Conservation (phyloP, 2,329 filamentous ascomycete species). For the Sodiomyces alkalinus region DNA sequence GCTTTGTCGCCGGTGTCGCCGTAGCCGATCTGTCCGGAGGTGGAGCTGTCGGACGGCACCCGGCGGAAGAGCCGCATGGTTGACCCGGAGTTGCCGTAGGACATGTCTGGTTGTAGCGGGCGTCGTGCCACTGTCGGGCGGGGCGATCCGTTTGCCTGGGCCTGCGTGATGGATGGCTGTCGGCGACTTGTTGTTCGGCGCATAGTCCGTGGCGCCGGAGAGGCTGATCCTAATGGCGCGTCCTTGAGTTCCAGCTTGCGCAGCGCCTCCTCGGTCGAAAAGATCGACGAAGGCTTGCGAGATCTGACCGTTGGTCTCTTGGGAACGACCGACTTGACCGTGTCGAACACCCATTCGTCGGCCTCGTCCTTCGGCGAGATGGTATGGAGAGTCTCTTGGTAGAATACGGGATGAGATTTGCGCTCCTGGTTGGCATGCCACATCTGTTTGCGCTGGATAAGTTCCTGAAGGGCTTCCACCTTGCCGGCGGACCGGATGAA, state of each 20-base stretch:
- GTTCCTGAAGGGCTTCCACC: conserved; percentile 72
- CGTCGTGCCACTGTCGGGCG: conserved; percentile 41
- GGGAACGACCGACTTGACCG: conserved; percentile 58
- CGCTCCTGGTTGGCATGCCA: conserved; percentile 62
- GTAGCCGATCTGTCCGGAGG: conserved; percentile 21
- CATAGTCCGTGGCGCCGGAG: conserved; percentile 38
- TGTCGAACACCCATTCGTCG: conserved; percentile 94
- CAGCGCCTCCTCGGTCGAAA: conserved; percentile 44
- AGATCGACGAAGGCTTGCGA: conserved; percentile 41
- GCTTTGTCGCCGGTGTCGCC: conserved; percentile 23
- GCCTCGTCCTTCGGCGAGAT: conserved; percentile 52
- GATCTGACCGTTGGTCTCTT: conserved; percentile 37
- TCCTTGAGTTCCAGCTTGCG: conserved; percentile 47
- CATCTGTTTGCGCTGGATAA: conserved; percentile 69
- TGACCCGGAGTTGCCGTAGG: conserved; percentile 84
- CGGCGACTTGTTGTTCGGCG: conserved; percentile 42
- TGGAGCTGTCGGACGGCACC: conserved; percentile 56
- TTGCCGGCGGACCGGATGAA: conserved; percentile 83
- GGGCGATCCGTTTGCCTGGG: conserved; percentile 24
- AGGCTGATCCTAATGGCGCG: conserved; percentile 39
- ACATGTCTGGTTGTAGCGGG: conserved; percentile 77
- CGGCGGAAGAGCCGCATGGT: conserved; percentile 85
- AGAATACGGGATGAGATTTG: conserved; percentile 63
- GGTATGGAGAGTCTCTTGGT: conserved; percentile 77
- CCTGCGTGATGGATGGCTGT: conserved; percentile 25